Evolutionary conservation across 139 green algal species (phyloP).

Genomic region (Picochlorum sp.): DNA sequence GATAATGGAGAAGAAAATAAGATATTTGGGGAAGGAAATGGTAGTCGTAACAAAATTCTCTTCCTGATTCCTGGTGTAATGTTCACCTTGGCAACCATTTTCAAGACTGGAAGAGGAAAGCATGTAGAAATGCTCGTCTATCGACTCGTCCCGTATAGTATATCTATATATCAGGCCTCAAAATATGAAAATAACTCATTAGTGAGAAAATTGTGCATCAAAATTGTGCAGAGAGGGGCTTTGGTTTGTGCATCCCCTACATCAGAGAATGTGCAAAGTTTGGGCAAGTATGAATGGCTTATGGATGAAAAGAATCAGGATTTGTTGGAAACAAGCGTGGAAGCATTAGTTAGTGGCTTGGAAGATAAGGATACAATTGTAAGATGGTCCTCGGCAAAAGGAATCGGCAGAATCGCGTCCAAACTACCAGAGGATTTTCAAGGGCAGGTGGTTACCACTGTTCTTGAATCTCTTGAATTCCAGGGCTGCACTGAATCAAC

Average conservation of each 20-base stretch:
- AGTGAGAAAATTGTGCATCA: slow-evolving; percentile 64
- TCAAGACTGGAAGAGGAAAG: slow-evolving; percentile 53
- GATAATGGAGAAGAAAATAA: no score
- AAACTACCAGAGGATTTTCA: slow-evolving; percentile 70
- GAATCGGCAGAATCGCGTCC: slow-evolving; percentile 69
- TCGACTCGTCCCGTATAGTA: not conserved
- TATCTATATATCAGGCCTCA: not conserved
- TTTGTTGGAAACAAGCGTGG: slow-evolving; percentile 7
- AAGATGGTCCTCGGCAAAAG: slow-evolving; percentile 89
- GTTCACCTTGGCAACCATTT: slow-evolving; percentile 45
- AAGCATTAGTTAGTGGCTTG: slow-evolving; percentile 56
- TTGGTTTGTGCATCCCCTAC: slow-evolving; percentile 37
- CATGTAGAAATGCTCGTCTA: slow-evolving; percentile 32
- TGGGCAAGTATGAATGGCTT: not conserved
- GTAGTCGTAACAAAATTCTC: slow-evolving; percentile 3
- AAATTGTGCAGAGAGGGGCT: slow-evolving; percentile 70
- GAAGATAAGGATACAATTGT: slow-evolving; percentile 88
- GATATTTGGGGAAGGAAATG: no score
- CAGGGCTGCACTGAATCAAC: slow-evolving; percentile 45
- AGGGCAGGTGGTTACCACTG: slow-evolving; percentile 68
- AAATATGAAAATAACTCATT: slow-evolving; percentile 11
- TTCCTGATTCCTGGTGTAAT: slow-evolving; percentile 14
- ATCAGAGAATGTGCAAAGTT: no score
- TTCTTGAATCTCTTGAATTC: slow-evolving; percentile 60
- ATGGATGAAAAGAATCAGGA: not conserved